Evolutionary conservation across 2,329 filamentous ascomycete species (phyloP), one percentile per base, ranked within the genome.

Genomic region (Sporothrix curviconia): DNA sequence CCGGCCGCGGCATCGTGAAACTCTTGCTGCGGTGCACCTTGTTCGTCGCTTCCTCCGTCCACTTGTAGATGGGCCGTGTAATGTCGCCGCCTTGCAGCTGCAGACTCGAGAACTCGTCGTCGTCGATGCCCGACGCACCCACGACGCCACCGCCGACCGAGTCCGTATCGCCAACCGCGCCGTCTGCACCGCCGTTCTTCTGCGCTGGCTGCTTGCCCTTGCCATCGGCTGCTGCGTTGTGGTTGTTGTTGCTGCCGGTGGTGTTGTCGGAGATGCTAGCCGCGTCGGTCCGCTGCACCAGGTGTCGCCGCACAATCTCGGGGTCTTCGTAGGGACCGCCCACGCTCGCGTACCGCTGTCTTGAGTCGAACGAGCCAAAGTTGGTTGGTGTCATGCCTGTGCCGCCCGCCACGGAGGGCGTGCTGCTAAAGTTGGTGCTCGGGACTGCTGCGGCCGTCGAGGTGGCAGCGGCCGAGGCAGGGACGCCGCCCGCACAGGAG

Each of bases 71-170:
- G 56, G 92, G 90, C 60, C 94, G 81, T 24, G 92, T 96, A 58
- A 96, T 87, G 69, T 99, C 94, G 62, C 94, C 94, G 60, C 94
- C 94, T 69, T 97, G 95, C 47, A 99, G 76, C 68, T 86, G 86
- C 69, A 99, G 73, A 72, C 94, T 97, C 30, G 92, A 96, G 70
- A 99, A 99, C 67, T 95, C 90, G 59, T 94, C 89, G 6, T 86
- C 83, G 60, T 83, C 80, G 15, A 60, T 54, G 19, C 53, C 60
- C 7, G 57, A 54, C 1, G 57, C 62, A 64, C 66, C 72, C 67
- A 63, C 49, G 19, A 37, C 47, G 6, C 24, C 55, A 30, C 44
- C 56, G 28, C 3, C 52, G 11, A 56, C 44, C 3, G 55, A 56
- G 39, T 62, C 61, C 2, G 58, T 53, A 3, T 60, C 60, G 3